phyloP scores from a whole-genome alignment of 2,329 filamentous ascomycete genomes.

The Diaporthe vexans region DNA sequence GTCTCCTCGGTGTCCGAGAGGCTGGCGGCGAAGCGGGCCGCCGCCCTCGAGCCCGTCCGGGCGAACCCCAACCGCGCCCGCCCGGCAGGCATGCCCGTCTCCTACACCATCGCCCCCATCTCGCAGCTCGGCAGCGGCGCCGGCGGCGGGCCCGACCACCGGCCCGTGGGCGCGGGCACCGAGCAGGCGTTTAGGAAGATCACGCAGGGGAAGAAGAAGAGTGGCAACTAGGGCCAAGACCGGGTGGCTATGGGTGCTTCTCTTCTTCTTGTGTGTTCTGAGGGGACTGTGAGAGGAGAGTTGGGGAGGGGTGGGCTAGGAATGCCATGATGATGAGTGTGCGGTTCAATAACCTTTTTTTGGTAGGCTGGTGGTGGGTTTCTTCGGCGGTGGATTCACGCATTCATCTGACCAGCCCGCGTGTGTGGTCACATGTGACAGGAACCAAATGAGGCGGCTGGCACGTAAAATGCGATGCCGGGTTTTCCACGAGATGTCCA shows the following conservation, averaged over 20 bases:
- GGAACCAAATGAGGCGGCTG: no score
- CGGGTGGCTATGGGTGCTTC: not conserved
- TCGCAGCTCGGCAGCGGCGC: slow-evolving; percentile 69
- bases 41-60: slow-evolving; percentile 66
- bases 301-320: no score
- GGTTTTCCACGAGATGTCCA: not conserved
- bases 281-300: no score
- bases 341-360: no score
- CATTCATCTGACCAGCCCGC: no score
- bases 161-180: slow-evolving; percentile 74
- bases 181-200: slow-evolving; percentile 76
- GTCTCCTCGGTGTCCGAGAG: slow-evolving; percentile 48
- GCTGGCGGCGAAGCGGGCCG: slow-evolving; percentile 45
- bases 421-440: not conserved
- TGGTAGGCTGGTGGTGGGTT: no score
- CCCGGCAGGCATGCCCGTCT: slow-evolving; percentile 66
- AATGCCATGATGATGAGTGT: no score
- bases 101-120: slow-evolving; percentile 72
- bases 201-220: slow-evolving; percentile 74
- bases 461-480: not conserved
- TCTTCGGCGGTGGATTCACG: no score
- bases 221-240: slow-evolving; percentile 3
- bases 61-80: slow-evolving; percentile 69
- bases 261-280: not conserved
- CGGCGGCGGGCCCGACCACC: slow-evolving; percentile 66